Percentiles rank a stretch among this genome's conserved stretches.
Evolutionary conservation across 2,329 filamentous ascomycete genomes (phyloP).

Genomic region (Sarocladiaceae sp.): DNA sequence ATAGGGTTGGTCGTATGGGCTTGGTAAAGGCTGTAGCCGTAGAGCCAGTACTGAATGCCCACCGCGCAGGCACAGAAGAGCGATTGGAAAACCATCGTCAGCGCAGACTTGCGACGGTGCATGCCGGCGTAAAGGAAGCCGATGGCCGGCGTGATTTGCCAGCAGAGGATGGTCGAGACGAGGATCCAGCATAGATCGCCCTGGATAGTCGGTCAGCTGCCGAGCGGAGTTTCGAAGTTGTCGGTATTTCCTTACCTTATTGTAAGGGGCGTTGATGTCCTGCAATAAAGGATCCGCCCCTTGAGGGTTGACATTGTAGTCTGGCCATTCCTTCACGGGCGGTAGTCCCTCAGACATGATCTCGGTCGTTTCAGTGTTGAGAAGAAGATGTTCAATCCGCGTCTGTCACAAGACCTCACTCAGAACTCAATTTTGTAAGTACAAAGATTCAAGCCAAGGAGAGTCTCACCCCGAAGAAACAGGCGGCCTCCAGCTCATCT

Average conservation of each 20-base stretch:
- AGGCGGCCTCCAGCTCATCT: background rate
- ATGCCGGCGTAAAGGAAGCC: slow-evolving; percentile 32
- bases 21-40: slow-evolving; percentile 36
- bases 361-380: background rate
- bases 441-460: background rate
- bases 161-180: slow-evolving; percentile 23
- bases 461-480: background rate
- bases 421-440: no score
- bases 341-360: slow-evolving; percentile 11
- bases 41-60: slow-evolving; percentile 39
- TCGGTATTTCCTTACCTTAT: slow-evolving; percentile 21
- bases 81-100: slow-evolving; percentile 40
- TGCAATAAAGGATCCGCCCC: slow-evolving; percentile 33
- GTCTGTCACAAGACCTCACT: no score
- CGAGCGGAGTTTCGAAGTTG: background rate
- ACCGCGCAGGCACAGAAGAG: slow-evolving; percentile 36
- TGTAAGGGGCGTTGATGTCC: slow-evolving; percentile 33
- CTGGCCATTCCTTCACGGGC: slow-evolving; percentile 27
- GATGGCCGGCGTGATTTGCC: slow-evolving; percentile 28
- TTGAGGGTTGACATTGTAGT: slow-evolving; percentile 27
- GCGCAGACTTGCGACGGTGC: slow-evolving; percentile 26
- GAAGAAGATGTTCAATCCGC: background rate
- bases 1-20: slow-evolving; percentile 25
- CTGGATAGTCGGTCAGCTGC: slow-evolving; percentile 9
- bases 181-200: slow-evolving; percentile 35